phyloP scores from a whole-genome alignment of 495 filamentous ascomycete genomes.

The Aspergillus wentii region DNA sequence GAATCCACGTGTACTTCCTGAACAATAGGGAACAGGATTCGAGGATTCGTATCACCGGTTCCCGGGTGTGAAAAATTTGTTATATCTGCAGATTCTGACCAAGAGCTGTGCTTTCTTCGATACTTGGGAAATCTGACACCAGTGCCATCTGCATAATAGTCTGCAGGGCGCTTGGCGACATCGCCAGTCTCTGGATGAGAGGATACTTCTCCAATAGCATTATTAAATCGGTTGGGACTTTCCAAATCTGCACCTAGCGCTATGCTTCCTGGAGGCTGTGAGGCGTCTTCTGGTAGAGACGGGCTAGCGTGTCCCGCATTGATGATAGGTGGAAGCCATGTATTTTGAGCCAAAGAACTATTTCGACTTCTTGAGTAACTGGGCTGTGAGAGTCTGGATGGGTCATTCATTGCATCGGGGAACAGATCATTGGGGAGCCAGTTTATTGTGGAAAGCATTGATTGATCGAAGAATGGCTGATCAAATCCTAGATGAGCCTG shows the following conservation, averaged over 20 bases:
- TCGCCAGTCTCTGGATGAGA: conserved; percentile 14
- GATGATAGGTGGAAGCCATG: conserved; percentile 30
- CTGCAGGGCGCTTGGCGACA: conserved; percentile 20
- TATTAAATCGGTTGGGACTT: conserved; percentile 14
- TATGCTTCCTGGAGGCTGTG: conserved; percentile 17
- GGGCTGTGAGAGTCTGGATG: conserved; percentile 7
- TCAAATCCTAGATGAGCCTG: conserved; percentile 20
- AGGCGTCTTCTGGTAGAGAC: conserved; percentile 13
- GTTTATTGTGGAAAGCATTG: conserved; percentile 27
- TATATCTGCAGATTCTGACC: conserved; percentile 11
- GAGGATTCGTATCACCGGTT: conserved; percentile 4
- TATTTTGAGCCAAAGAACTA: conserved; percentile 12
- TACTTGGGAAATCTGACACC: conserved; percentile 26
- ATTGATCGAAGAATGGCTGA: conserved; percentile 20
- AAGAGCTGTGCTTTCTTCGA: conserved; percentile 19
- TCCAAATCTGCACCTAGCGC: conserved; percentile 15
- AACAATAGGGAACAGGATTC: conserved; percentile 21
- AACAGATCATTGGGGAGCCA: conserved; percentile 31
- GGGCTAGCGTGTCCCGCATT: conserved; percentile 11
- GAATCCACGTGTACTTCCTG: conserved; percentile 11
- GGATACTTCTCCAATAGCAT: conserved; percentile 16
- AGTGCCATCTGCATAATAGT: conserved; percentile 35
- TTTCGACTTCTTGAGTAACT: conserved; percentile 6
- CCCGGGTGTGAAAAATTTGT: conserved; percentile 8
- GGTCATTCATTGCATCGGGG: conserved; percentile 7